Evolutionary conservation across 192 early-diverging fungal species (phyloP).

Genomic region (Phlyctochytrium planicorne): DNA sequence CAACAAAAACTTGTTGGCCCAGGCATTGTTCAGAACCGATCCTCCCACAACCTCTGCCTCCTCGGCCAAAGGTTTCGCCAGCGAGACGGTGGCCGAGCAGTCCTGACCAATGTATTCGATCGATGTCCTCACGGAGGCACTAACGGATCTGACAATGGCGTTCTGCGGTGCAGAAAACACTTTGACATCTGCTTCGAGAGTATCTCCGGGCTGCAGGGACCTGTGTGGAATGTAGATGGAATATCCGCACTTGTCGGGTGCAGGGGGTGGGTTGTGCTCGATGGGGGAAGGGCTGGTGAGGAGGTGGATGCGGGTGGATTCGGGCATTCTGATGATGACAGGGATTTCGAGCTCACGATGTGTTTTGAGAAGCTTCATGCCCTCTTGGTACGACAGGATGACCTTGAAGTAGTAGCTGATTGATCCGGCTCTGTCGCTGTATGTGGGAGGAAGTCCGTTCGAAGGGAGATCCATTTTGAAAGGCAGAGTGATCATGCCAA

Average conservation of each 20-base stretch:
- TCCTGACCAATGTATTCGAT: constrained; percentile 7
- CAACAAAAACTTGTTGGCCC: constrained; percentile 2
- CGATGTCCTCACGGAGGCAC: constrained; percentile 10
- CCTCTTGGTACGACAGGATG: constrained; percentile 25
- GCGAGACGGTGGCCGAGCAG: background rate
- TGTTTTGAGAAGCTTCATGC: constrained; percentile 27
- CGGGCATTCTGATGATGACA: constrained; percentile 20
- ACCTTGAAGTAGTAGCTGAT: constrained; percentile 19
- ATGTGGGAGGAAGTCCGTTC: constrained; percentile 15
- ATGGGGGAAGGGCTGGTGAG: constrained; percentile 11
- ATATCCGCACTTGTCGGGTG: constrained; percentile 6
- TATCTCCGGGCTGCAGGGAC: constrained; percentile 15
- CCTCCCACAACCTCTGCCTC: constrained; percentile 5
- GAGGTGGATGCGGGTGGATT: constrained; percentile 5
- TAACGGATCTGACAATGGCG: constrained; percentile 14
- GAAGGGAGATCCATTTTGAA: constrained; percentile 22
- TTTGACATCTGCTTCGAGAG: constrained; percentile 15
- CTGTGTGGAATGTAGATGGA: constrained; percentile 10
- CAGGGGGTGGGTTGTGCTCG: background rate
- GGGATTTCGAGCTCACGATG: constrained; percentile 19
- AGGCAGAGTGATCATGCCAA: constrained; percentile 11
- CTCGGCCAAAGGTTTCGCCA: constrained; percentile 25
- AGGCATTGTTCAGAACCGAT: background rate
- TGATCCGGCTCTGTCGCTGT: background rate
- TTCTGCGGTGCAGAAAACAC: constrained; percentile 10